Evolutionary conservation across 2,329 filamentous ascomycete species (phyloP), one percentile per base, ranked within the genome.

Genomic region (Ophiocordyceps camponoti-floridani): DNA sequence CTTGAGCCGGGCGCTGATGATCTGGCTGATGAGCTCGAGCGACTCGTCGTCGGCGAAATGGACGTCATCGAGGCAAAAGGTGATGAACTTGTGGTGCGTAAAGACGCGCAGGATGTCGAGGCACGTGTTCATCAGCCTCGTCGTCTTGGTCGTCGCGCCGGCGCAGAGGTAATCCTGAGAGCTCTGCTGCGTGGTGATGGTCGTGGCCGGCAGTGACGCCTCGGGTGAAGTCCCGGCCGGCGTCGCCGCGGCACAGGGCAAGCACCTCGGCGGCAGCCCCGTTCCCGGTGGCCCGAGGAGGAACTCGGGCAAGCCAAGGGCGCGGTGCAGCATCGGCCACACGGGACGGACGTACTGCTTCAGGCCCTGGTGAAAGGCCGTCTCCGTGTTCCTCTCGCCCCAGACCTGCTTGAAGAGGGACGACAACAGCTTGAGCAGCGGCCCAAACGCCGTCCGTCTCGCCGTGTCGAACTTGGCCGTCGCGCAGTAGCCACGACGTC

Each of bases 21-120:
- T 86, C 53, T 87, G 81, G 14, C 80, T 74, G 37, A 95, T 80
- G 44, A 95, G 67, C 47, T 94, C 85, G 42, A 91, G 64, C 13
- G 83, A 91, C 59, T 95, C 89, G 26, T 82, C 76, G 56, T 95
- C 89, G 7, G 87, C 86, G 59, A 86, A 91, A 53, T 95, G 87
- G 30, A 95, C 65, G 59, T 95, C 89, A 55, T 95, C 89, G 27
- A 95, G 64, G 53, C 80, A 87, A 52, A 94, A 79, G 55, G 85
- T 93, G 45, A 94, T 87, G 53, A 94, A 79, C 53, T 88, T 91
- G 57, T 88, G 79, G 18, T 79, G 71, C 0, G 85, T 82, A 45
- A 96, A 79, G 40, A 93, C 75, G 44, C 84, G 76, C 43, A 95
- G 62, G 10, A 94, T 81, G 52, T 95, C 88, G 41, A 94, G 66